Evolutionary conservation across 2,329 filamentous ascomycete species (phyloP), one percentile per base, ranked within the genome.

Genomic region (Colletotrichum coccodes): DNA sequence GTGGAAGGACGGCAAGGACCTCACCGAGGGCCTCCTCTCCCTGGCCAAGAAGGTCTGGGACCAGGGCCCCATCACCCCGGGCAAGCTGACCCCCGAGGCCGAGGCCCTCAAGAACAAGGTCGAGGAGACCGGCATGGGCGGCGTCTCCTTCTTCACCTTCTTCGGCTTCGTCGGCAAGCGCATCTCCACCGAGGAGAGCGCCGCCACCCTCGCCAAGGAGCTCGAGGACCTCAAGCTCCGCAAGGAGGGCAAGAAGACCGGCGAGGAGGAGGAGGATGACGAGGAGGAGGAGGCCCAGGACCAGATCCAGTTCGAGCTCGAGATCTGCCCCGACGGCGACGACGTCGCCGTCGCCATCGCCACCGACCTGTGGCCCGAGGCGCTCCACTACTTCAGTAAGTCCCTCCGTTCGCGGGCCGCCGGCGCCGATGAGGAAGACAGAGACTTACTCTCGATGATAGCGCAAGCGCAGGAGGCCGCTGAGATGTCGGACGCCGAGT

Each of bases 341-440:
- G 92, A 95, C 70, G 80, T 98, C 54, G 95, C 94, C 44, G 87
- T 94, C 71, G 86, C 90, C 69, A 85, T 98, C 73, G 90, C 92
- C 9, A 95, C 98, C 77, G 95, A 98, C 74, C 83, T 98, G 60
- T 98, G 92, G 91, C 93, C 94, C 54, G 90, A 90, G 71, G 95
- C 95, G 66, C 91, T 97, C 79, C 94, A 93, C 80, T 97, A 96
- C 83, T 98, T 96, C 83, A 92, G 94, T 96, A 84, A 82, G 93
- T 88, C 64, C 44, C 57, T 68, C 42, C 56, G 64, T 28, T 38
- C 61, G 28, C 60, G 34, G 12, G 54, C 36, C 34, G 36, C 32
- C 54, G 14, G 18, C 38, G 38, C 34, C n/a, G 26, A 14, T 42
- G 56, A 32, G 28, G 26, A 28, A 40, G 34, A 65, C 61, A 54